Base-by-base conservation (phyloP, 1,284 basidiomycete genomes). In the Cystobasidium sp. region DNA sequence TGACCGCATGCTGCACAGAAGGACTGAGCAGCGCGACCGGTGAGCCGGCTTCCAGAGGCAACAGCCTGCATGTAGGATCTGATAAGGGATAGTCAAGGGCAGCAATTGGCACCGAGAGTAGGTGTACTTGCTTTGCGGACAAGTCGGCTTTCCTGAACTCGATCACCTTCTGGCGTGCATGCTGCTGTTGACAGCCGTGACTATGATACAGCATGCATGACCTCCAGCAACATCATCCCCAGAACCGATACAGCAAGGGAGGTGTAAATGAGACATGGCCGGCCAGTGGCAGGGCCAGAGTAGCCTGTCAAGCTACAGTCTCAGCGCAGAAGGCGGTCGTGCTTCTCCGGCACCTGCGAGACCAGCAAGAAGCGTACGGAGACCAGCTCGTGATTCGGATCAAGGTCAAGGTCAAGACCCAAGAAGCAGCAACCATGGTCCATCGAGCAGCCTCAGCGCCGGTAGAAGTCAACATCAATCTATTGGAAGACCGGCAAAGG, bases 301-400 rank as follows among this genome's bases (percentile, higher is more conserved):
- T 37, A 31, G 31, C 55, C 6, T 56, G 18, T 22, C 14, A 31
- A 37, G 24, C n/a, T 56, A 56, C 24, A 56, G 7, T 7, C 16
- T 56, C 16, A 37, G n/a, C 24, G 31, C n/a, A 14, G 64, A 37
- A n/a, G 51, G 64, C 64, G 51, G 51, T 31, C 41, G 49, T 37
- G 49, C 41, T 37, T 43, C 47, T 53, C 41, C 41, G n/a, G 58
- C 58, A 31, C 37, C 49, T 39, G 47, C 58, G 53, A 51, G 69
- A 18, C 69, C 69, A 47, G 69, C 58, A 37, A 71, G 69, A 64
- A 71, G 69, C 51, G 51, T 63, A 20, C n/a, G 69, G 61, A 51
- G 69, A 61, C 58, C 69, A 22, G 49, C 22, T 49, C 59, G 59
- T 31, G 59, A 71, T 18, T 64, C 44, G 10, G 44, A 39, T 14